These are phyloP conservation scores for Rhexocercosporidium sp. DNA, from an alignment of 2,329 filamentous ascomycete species.

Conservation along the genomic window DNA sequence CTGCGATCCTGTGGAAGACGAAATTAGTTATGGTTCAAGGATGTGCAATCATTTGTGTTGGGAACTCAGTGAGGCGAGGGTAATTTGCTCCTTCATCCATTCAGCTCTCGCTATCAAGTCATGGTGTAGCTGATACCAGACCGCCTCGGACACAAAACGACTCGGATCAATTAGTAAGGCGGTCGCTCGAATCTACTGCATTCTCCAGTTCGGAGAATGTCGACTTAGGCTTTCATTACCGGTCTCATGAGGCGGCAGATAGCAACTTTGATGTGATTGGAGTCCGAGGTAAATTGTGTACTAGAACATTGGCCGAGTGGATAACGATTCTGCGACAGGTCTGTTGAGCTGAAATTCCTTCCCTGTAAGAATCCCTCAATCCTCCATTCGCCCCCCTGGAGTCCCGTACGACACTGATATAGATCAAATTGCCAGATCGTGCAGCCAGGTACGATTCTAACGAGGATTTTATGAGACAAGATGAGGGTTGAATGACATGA, in stretches of 20 bases:
- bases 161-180: no score
- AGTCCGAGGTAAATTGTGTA: not conserved
- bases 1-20: not conserved
- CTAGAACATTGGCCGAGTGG: not conserved
- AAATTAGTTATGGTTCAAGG: not conserved
- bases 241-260: not conserved
- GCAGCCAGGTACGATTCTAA: no score
- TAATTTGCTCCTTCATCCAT: not conserved
- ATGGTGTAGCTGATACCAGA: not conserved
- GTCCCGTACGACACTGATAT: no score
- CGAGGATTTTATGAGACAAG: no score
- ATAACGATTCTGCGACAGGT: no score
- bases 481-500: no score
- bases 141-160: not conserved
- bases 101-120: not conserved
- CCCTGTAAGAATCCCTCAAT: not conserved
- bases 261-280: not conserved
- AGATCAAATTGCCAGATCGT: no score
- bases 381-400: no score
- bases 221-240: not conserved
- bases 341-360: not conserved
- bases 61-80: not conserved
- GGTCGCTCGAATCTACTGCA: not conserved
- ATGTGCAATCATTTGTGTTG: not conserved
- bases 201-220: not conserved